phyloP scores from a whole-genome alignment of 1,284 basidiomycete species.

The Kwoniella shivajii region DNA sequence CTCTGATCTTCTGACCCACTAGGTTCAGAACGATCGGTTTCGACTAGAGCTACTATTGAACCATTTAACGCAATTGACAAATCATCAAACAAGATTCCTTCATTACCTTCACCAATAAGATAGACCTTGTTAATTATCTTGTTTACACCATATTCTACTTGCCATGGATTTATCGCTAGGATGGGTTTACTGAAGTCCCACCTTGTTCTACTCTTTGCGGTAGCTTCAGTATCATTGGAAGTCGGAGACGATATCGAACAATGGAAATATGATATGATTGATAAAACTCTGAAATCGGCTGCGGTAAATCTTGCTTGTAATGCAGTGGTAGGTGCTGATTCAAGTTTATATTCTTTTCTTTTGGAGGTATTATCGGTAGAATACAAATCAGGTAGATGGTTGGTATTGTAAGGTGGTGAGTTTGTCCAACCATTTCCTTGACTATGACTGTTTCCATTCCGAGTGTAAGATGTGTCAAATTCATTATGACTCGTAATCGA shows the following conservation, averaged over 20 bases:
- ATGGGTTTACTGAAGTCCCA: slow-evolving; percentile 77
- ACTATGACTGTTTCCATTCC: no score
- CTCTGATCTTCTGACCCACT: slow-evolving; percentile 21
- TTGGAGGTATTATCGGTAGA: neutral
- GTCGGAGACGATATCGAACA: slow-evolving; percentile 40
- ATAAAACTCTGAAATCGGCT: slow-evolving; percentile 71
- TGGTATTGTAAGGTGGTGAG: slow-evolving; percentile 25
- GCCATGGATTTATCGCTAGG: slow-evolving; percentile 67
- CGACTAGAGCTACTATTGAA: slow-evolving; percentile 73
- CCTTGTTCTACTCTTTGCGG: neutral
- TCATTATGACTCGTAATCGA: no score
- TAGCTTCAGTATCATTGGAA: no score
- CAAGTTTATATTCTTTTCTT: slow-evolving; percentile 24
- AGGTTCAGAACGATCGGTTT: slow-evolving; percentile 45
- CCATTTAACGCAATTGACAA: slow-evolving; percentile 74
- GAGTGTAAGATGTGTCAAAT: no score
- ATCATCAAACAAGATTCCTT: slow-evolving; percentile 72
- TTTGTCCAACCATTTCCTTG: slow-evolving; percentile 36
- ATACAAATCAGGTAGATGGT: slow-evolving; percentile 19
- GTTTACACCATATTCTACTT: slow-evolving; percentile 60
- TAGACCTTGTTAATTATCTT: slow-evolving; percentile 64
- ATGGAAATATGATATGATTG: slow-evolving; percentile 81
- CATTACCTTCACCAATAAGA: slow-evolving; percentile 68
- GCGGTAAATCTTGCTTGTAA: slow-evolving; percentile 63
- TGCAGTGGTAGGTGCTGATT: slow-evolving; percentile 46